Evolutionary conservation across 1,284 basidiomycete genomes (phyloP), one percentile per base, ranked within the genome.

Genomic region (Sutorius eximius): DNA sequence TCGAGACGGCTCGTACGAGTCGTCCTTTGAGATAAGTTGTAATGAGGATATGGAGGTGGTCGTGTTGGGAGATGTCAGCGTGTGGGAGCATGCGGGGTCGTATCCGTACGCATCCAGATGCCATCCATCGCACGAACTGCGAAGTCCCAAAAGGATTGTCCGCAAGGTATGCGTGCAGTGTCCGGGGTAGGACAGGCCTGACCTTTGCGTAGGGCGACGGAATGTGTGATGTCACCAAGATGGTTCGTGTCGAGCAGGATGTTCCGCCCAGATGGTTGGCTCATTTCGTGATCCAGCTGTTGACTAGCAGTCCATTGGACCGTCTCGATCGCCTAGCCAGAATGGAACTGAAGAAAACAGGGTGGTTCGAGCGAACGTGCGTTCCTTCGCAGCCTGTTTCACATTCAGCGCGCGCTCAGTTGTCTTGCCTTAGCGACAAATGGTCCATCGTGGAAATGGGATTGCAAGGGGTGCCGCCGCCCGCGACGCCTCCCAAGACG

Each of bases 321-420:
- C 68, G 66, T 12, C 66, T 68, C 1, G 68, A 70, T 22, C 62
- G 60, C 3, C 41, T 68, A 43, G 66, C 69, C 4, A 56, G 66
- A 38, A 57, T 58, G 43, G 69, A 68, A 22, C 40, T 68, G 6
- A 71, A 70, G 57, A 71, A 62, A 45, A 56, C 66, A 7, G 69
- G 69, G 20, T 68, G 66, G 66, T 57, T 70, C 9, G 66, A 68
- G 55, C 65, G 69, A 63, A 41, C 38, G 66, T 67, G 45, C 7
- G 67, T 58, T 16, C 0, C 10, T 27, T 27, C 13, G 12, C 4
- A 16, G 18, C 8, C 16, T 32, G 45, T n/a, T 20, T 34, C 12
- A n/a, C 3, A 12, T 24, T 24, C 12, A 3, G 5, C 16, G 3
- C 9, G 16, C 3, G 13, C 37, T 45, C 3, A 36, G 20, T 12